Conservation (phyloP, 495 filamentous ascomycete species). For the Monascus purpureus region DNA sequence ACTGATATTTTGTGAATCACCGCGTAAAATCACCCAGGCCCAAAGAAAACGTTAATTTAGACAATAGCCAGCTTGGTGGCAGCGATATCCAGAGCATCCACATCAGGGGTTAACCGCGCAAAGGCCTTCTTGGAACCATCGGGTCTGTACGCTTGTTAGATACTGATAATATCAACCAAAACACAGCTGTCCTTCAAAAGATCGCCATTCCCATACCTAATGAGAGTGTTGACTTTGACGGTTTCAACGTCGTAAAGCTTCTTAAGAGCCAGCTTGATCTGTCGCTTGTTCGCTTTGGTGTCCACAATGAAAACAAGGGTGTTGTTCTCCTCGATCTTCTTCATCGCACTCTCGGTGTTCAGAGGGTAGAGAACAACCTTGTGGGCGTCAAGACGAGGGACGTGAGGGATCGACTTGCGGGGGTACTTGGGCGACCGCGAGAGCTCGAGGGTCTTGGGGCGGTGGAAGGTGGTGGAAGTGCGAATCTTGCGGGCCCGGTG, state of each 20-base stretch:
- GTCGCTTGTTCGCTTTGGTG: conserved; percentile 97
- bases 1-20: conserved; percentile 32
- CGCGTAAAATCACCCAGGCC: conserved; percentile 29
- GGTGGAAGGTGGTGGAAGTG: conserved; percentile 90
- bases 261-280: conserved; percentile 98
- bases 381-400: conserved; percentile 82
- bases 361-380: conserved; percentile 76
- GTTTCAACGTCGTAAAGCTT: conserved; percentile 97
- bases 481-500: conserved; percentile 90
- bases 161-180: not conserved
- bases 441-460: conserved; percentile 84
- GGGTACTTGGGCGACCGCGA: conserved; percentile 91
- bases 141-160: conserved; percentile 42
- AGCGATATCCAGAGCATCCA: conserved; percentile 97
- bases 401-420: conserved; percentile 82
- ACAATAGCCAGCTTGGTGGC: conserved; percentile 98
- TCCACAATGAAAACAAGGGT: conserved; percentile 98
- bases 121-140: conserved; percentile 98
- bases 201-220: conserved; percentile 53
- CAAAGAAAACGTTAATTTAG: conserved; percentile 40
- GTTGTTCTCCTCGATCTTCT: conserved; percentile 99
- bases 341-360: conserved; percentile 99
- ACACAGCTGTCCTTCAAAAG: not conserved
- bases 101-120: conserved; percentile 83
- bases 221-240: conserved; percentile 97